Conservation (phyloP, 2,329 filamentous ascomycete genomes). For the Monosporascus sp. region DNA sequence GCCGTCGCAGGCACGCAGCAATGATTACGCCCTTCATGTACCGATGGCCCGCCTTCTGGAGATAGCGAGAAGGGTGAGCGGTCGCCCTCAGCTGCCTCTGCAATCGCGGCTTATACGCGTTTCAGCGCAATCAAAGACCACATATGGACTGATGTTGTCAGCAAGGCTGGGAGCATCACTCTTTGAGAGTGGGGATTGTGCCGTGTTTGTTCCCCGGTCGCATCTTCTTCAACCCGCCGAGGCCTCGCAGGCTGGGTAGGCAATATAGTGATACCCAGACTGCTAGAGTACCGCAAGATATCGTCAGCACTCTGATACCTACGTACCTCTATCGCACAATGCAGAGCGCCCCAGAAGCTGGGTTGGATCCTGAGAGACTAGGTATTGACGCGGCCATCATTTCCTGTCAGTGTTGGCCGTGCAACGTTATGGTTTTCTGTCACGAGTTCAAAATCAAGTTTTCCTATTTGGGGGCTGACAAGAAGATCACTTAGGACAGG, state of each 20-base stretch:
- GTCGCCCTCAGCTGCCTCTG: background rate
- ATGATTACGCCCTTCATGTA: background rate
- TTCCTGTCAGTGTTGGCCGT: background rate
- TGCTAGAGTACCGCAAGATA: background rate
- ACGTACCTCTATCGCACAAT: background rate
- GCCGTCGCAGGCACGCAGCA: background rate
- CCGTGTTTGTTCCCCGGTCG: background rate
- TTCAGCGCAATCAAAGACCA: background rate
- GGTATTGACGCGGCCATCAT: background rate
- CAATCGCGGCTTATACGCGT: background rate
- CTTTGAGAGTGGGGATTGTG: background rate
- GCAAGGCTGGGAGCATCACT: background rate
- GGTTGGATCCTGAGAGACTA: background rate
- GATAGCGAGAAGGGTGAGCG: background rate
- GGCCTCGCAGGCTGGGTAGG: background rate
- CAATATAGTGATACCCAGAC: background rate
- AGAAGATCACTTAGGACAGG: background rate
- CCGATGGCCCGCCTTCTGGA: background rate
- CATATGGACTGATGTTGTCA: background rate
- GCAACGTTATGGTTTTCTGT: background rate
- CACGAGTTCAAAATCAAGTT: background rate
- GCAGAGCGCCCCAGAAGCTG: background rate
- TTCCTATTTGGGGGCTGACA: background rate
- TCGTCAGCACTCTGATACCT: background rate
- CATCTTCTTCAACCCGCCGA: background rate